Evolutionary conservation across 257 asterid species (phyloP).

Genomic region (Perilla frutescens): DNA sequence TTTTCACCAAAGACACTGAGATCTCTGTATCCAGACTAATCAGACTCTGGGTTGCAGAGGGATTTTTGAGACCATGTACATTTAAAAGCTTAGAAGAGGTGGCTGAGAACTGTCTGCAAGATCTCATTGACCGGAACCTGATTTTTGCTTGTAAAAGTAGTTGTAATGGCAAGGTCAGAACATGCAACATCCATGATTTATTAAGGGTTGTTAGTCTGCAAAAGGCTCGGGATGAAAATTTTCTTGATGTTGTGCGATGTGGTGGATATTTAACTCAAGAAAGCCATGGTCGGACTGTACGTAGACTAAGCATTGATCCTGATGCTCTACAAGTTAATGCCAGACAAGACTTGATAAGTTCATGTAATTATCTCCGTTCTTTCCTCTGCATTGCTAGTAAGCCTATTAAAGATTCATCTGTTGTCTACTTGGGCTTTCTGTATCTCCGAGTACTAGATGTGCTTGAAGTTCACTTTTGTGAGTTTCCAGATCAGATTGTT

Average conservation of each 20-base stretch:
- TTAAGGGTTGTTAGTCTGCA: not conserved
- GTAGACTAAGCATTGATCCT: slow-evolving; percentile 1
- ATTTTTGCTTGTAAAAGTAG: not conserved
- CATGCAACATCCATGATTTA: slow-evolving; percentile 1
- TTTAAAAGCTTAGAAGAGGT: not conserved
- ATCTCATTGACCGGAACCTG: not conserved
- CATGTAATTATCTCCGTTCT: no score
- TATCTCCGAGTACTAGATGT: slow-evolving; percentile 11
- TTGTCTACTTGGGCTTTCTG: no score
- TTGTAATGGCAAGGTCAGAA: slow-evolving; percentile 1
- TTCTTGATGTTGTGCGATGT: not conserved
- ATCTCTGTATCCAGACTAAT: no score
- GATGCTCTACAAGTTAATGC: no score
- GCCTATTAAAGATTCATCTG: no score
- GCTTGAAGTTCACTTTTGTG: not conserved
- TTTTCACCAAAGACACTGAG: no score
- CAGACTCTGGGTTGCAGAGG: not conserved
- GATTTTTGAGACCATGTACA: not conserved
- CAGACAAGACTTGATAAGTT: no score
- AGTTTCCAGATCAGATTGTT: slow-evolving; percentile 16
- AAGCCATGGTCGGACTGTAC: no score
- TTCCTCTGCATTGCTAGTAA: no score
- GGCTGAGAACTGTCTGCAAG: not conserved
- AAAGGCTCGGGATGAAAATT: not conserved
- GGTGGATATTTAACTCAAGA: no score